Evolutionary conservation across 2,329 filamentous ascomycete species (phyloP).

Genomic region (Penicillium thymicola): DNA sequence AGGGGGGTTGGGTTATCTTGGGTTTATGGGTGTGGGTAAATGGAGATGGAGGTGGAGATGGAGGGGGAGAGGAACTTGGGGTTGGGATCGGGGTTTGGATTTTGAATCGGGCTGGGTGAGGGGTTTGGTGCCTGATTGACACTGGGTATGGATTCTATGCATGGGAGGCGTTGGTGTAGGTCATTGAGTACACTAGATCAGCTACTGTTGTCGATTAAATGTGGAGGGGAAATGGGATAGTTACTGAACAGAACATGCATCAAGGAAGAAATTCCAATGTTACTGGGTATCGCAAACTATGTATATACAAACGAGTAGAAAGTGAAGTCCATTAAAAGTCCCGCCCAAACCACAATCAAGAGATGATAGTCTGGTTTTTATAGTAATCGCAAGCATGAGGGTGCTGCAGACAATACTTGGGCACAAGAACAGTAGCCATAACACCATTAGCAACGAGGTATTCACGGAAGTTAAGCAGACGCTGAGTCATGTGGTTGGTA

Average conservation of each 20-base stretch:
- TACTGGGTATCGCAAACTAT: conserved; percentile 6
- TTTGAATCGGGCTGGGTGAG: neutral
- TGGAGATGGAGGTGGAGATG: neutral
- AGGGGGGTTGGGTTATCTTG: neutral
- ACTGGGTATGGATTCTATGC: neutral
- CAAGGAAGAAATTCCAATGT: neutral
- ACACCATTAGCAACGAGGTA: conserved; percentile 56
- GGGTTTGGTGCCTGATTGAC: neutral
- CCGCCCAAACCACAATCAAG: neutral
- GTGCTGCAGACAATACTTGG: conserved; percentile 58
- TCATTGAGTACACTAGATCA: neutral
- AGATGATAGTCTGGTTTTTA: conserved; percentile 48
- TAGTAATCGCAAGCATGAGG: conserved; percentile 58
- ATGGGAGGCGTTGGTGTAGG: neutral
- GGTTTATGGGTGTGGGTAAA: neutral
- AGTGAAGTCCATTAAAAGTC: neutral
- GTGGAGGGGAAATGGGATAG: neutral
- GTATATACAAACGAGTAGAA: neutral
- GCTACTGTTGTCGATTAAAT: too few species aligned
- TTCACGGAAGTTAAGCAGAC: conserved; percentile 59
- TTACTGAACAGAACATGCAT: neutral
- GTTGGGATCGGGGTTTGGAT: neutral
- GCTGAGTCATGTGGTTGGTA: conserved; percentile 53
- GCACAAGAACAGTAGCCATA: conserved; percentile 50
- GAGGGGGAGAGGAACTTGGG: neutral